phyloP scores from a whole-genome alignment of 345 rosid genomes.

The Eucalyptus tenuipes region DNA sequence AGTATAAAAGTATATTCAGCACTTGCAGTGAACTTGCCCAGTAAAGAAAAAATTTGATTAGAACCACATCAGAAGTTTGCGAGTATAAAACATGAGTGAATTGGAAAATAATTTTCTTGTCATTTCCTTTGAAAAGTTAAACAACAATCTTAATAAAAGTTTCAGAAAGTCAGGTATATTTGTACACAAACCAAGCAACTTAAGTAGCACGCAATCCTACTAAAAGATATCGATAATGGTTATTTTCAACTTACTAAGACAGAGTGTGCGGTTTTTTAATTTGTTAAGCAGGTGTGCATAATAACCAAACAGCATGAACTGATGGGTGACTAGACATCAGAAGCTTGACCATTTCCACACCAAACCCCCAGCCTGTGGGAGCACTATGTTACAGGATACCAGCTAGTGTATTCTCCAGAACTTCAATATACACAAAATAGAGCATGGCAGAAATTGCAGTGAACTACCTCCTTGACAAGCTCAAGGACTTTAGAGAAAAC shows the following conservation, averaged over 20 bases:
- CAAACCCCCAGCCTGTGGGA: not conserved
- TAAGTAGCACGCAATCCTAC: not conserved
- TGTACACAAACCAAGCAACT: not conserved
- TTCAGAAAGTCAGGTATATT: not conserved
- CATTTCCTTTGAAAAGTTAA: not conserved
- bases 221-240: not conserved
- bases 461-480: not conserved
- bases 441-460: not conserved
- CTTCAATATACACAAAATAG: not conserved
- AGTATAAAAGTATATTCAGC: not conserved
- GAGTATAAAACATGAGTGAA: not conserved
- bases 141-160: not conserved
- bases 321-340: not conserved
- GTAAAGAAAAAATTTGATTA: not conserved
- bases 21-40: too few relatives aligned
- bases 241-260: not conserved
- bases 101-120: not conserved
- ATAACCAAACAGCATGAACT: not conserved
- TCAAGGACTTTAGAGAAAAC: not conserved
- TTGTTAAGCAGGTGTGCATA: not conserved
- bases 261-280: not conserved
- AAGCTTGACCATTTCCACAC: not conserved
- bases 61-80: not conserved
- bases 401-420: not conserved
- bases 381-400: not conserved